Conservation (phyloP, 345 rosid genomes). For the Syzygium jambos region DNA sequence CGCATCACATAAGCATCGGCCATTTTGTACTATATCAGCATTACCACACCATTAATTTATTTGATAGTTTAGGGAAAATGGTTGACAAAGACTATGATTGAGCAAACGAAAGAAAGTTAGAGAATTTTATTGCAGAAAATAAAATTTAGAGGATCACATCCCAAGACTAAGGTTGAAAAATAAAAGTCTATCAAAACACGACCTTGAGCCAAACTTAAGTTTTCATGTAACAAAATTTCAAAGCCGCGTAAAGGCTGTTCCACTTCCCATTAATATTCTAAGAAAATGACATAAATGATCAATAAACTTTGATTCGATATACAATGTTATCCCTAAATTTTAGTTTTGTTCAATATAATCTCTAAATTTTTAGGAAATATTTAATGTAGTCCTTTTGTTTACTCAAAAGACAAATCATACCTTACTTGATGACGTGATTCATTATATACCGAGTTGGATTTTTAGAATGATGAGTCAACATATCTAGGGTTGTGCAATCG, state of each 20-base stretch:
- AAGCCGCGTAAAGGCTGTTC: background rate
- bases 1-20: background rate
- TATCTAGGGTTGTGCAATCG: too few species aligned
- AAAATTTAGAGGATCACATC: background rate
- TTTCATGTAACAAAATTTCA: background rate
- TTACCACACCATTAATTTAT: background rate
- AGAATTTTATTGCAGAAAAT: background rate
- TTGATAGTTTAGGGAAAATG: background rate
- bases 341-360: accelerated
- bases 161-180: background rate
- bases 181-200: background rate
- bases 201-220: background rate
- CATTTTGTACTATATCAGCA: background rate
- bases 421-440: background rate
- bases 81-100: background rate
- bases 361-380: accelerated
- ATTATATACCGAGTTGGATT: too few species aligned
- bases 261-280: background rate
- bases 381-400: background rate
- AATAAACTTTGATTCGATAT: accelerated
- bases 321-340: accelerated
- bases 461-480: too few species aligned
- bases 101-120: background rate
- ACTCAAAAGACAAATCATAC: accelerated
- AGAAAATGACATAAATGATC: background rate